A percentile compares a stretch with the other conserved stretches of the same genome.
These are phyloP conservation scores for Saccharomyces hybrid DNA, from an alignment of 1,139 yeast species.

Conservation along the genomic window DNA sequence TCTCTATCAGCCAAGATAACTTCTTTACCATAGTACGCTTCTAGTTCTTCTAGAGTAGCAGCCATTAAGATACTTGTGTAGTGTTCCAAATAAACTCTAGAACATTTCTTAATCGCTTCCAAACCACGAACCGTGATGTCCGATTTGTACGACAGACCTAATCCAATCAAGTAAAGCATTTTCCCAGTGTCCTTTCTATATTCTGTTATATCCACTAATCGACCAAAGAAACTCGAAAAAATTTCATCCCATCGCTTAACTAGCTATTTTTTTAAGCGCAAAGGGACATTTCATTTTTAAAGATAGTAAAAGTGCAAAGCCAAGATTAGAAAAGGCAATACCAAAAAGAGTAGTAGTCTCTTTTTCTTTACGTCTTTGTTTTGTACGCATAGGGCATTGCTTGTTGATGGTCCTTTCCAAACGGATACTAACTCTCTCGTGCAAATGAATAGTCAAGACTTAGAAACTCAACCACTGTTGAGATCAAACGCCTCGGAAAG, in stretches of 20 bases:
- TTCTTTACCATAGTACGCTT: conserved; percentile 76
- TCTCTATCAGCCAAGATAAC: conserved; percentile 90
- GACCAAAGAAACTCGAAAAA: not conserved
- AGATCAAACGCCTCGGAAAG: not conserved
- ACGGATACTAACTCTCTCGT: not conserved
- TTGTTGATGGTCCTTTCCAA: not conserved
- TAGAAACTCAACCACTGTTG: conserved; percentile 18
- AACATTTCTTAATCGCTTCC: conserved; percentile 72
- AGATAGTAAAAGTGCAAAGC: not conserved
- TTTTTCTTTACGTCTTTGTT: not conserved
- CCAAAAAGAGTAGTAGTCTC: not conserved
- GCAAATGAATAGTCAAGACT: conserved; percentile 6
- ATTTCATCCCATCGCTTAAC: not conserved
- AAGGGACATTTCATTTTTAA: not conserved
- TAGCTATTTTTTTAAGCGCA: not conserved
- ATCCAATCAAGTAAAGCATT: conserved; percentile 86
- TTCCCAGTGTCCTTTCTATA: conserved; percentile 2
- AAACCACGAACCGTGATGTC: conserved; percentile 95
- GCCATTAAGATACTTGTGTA: conserved; percentile 95
- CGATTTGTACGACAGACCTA: conserved; percentile 80
- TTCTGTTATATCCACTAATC: not conserved
- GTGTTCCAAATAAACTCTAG: conserved; percentile 87
- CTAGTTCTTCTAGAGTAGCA: conserved; percentile 61
- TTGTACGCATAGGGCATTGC: not conserved
- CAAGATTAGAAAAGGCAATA: not conserved